These are phyloP conservation scores for Quercus cerris DNA, from an alignment of 306 rosid species.

Conservation along the genomic window DNA sequence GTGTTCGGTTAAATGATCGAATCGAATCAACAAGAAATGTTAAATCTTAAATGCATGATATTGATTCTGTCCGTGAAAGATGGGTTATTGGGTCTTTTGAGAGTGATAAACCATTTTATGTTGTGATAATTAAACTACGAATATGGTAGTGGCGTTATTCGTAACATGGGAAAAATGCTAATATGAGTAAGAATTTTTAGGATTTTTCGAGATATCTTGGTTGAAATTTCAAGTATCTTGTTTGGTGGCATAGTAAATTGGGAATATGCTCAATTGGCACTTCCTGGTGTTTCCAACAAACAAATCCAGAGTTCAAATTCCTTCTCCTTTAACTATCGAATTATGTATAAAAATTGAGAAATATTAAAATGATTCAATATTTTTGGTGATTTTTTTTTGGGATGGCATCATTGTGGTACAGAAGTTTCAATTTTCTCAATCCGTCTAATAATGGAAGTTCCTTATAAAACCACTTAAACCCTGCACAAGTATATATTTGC, in stretches of 20 bases:
- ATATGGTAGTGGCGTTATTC: no score
- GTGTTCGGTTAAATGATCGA: not conserved
- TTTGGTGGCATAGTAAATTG: not conserved
- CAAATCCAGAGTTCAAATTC: no score
- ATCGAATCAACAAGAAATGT: not conserved
- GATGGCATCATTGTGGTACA: not conserved
- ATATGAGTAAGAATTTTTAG: not conserved
- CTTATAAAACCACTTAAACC: not conserved
- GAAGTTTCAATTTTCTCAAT: not conserved
- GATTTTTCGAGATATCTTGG: not conserved
- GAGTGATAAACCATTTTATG: not conserved
- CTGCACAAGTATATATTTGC: not conserved
- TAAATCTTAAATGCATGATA: not conserved
- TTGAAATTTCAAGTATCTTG: not conserved
- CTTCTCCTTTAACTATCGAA: no score
- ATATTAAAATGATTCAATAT: not conserved
- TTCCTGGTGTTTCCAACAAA: no score
- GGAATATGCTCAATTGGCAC: no score
- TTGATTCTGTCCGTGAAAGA: not conserved
- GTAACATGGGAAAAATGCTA: no score
- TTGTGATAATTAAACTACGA: no score
- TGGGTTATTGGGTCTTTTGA: not conserved
- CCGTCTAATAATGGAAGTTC: not conserved
- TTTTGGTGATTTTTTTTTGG: not conserved
- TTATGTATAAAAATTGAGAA: not conserved